These are phyloP conservation scores for Pyrenochaeta sp. DNA, from an alignment of 2,329 filamentous ascomycete species.

Conservation along the genomic window DNA sequence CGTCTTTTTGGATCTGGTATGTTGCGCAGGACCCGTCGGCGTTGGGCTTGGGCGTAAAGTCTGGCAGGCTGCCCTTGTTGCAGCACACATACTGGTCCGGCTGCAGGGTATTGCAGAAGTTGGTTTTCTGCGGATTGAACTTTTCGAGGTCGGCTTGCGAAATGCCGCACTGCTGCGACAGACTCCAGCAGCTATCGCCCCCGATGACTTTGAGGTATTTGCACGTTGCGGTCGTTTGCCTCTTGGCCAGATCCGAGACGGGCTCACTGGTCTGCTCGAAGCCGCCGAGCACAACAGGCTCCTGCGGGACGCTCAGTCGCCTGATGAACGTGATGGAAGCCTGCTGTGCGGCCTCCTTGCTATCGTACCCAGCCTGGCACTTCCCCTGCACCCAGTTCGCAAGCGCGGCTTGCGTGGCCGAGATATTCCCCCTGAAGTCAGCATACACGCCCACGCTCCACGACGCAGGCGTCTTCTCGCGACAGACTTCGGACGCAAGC, in stretches of 20 bases:
- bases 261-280: neutral
- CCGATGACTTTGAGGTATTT: neutral
- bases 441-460: neutral
- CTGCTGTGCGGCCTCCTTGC: neutral
- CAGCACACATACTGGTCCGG: neutral
- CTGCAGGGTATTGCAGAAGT: neutral
- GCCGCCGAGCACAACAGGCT: neutral
- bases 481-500: neutral
- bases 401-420: neutral
- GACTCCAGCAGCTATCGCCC: neutral
- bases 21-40: slow-evolving; percentile 49
- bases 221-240: neutral
- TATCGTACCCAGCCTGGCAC: neutral
- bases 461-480: neutral
- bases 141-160: neutral
- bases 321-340: neutral
- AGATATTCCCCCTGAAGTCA: neutral
- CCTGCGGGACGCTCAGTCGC: neutral
- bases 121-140: neutral
- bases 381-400: neutral
- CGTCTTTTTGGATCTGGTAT: slow-evolving; percentile 43
- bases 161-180: neutral
- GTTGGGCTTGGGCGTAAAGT: neutral
- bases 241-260: neutral
- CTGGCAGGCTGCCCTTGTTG: neutral